Evolutionary conservation across 1,284 basidiomycete genomes (phyloP).

Genomic region (Melanopsichium pennsylvanicum): DNA sequence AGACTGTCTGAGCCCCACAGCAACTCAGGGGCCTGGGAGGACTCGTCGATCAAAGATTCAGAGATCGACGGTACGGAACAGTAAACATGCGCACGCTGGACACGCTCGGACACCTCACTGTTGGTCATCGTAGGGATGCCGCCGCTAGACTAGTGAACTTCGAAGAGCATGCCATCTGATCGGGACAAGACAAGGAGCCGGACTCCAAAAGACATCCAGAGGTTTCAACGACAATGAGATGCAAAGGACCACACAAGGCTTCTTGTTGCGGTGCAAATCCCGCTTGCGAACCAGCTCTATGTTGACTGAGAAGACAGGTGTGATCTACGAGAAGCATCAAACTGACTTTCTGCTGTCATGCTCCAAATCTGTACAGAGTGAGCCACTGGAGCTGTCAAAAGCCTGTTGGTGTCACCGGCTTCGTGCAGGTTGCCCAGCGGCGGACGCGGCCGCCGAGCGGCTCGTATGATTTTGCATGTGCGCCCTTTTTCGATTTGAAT

Average conservation of each 20-base stretch:
- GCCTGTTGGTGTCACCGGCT: conserved; percentile 16
- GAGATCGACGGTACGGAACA: background rate
- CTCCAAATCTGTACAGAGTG: too few species aligned
- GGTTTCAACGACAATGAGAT: too few species aligned
- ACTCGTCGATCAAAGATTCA: background rate
- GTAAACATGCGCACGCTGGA: background rate
- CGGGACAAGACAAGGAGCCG: too few species aligned
- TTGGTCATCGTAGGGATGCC: background rate
- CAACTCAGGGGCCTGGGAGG: background rate
- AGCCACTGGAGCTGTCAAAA: conserved; percentile 4
- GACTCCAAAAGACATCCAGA: too few species aligned
- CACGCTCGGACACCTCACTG: background rate
- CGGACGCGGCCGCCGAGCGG: conserved; percentile 14
- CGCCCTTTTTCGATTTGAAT: too few species aligned
- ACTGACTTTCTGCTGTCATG: too few species aligned
- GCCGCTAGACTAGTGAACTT: too few species aligned
- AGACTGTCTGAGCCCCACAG: background rate
- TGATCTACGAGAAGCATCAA: too few species aligned
- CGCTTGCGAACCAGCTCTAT: too few species aligned
- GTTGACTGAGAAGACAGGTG: too few species aligned
- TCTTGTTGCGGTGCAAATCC: too few species aligned
- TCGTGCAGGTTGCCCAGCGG: conserved; percentile 8
- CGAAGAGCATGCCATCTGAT: too few species aligned
- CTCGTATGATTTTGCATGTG: background rate
- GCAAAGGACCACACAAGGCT: background rate